Conservation (phyloP, 1,284 basidiomycete species). For the Testicularia cyperi region DNA sequence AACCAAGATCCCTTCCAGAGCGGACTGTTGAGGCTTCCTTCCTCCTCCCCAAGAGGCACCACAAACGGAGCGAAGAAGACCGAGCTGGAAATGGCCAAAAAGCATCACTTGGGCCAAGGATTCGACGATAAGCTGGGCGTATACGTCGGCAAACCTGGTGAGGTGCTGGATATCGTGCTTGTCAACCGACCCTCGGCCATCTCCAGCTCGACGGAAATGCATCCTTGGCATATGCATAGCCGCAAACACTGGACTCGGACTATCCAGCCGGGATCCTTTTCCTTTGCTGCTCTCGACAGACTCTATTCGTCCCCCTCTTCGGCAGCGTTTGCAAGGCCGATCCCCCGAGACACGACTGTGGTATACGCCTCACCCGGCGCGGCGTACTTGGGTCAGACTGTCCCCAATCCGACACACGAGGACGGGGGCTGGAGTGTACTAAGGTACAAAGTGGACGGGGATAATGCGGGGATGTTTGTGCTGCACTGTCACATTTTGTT, state of each 20-base stretch:
- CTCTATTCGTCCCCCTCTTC: slow-evolving; percentile 1
- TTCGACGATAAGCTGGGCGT: slow-evolving; percentile 11
- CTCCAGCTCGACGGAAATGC: slow-evolving; percentile 16
- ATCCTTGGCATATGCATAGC: slow-evolving; percentile 47
- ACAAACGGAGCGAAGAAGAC: not conserved
- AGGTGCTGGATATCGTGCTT: slow-evolving; percentile 46
- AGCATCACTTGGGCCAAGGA: slow-evolving; percentile 3
- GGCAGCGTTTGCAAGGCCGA: slow-evolving; percentile 4
- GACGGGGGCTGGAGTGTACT: slow-evolving; percentile 41
- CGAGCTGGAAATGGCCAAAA: not conserved
- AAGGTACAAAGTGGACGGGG: slow-evolving; percentile 22
- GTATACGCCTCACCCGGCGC: slow-evolving; percentile 37
- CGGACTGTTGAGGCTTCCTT: not conserved
- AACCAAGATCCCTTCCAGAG: not conserved
- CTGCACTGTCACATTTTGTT: slow-evolving; percentile 41
- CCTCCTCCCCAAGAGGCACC: too few relatives aligned
- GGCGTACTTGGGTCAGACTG: slow-evolving; percentile 11
- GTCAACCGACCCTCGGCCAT: slow-evolving; percentile 22
- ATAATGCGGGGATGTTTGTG: slow-evolving; percentile 19
- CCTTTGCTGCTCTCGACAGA: slow-evolving; percentile 4
- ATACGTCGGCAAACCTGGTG: slow-evolving; percentile 21
- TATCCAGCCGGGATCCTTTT: slow-evolving; percentile 33
- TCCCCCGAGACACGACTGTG: slow-evolving; percentile 39
- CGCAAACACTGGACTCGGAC: slow-evolving; percentile 32
- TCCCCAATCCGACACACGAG: slow-evolving; percentile 3